A percentile compares a stretch with the other conserved stretches of the same genome.
Evolutionary conservation across 1,284 basidiomycete genomes (phyloP).

Genomic region (Boletus semigastroideus): DNA sequence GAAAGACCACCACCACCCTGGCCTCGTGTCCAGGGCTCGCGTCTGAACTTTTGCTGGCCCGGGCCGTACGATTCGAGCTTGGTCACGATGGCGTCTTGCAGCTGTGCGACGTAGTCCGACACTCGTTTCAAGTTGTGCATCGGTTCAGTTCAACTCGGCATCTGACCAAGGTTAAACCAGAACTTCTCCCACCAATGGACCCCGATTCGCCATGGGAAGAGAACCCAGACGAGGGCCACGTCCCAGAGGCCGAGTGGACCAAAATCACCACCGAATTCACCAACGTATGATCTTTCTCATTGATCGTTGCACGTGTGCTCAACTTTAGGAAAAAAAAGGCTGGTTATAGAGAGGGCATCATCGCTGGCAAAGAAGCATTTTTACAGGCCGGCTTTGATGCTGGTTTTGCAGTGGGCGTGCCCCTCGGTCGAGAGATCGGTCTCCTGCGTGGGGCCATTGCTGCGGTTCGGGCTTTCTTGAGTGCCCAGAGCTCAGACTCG

Average conservation of each 20-base stretch:
- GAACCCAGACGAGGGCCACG: constrained; percentile 31
- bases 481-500: constrained; percentile 19
- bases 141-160: neutral
- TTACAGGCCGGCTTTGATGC: constrained; percentile 82
- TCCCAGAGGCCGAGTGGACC: constrained; percentile 56
- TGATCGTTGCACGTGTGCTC: constrained; percentile 1
- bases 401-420: constrained; percentile 76
- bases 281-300: constrained; percentile 44
- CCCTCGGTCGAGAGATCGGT: constrained; percentile 73
- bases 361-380: constrained; percentile 76
- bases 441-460: constrained; percentile 64
- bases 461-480: constrained; percentile 57
- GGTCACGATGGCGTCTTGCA: constrained; percentile 75
- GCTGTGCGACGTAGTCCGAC: constrained; percentile 59
- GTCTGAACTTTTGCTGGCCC: constrained; percentile 63
- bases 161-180: neutral
- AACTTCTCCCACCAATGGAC: constrained; percentile 37
- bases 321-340: constrained; percentile 44
- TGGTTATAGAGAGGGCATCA: constrained; percentile 87
- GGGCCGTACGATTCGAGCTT: constrained; percentile 79
- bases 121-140: constrained; percentile 21
- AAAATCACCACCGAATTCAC: constrained; percentile 66
- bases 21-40: constrained; percentile 80
- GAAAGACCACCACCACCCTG: constrained; percentile 85
- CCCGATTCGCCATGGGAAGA: constrained; percentile 61